Conservation (phyloP, 495 filamentous ascomycete genomes). For the Pseudotulostoma volvatum region DNA sequence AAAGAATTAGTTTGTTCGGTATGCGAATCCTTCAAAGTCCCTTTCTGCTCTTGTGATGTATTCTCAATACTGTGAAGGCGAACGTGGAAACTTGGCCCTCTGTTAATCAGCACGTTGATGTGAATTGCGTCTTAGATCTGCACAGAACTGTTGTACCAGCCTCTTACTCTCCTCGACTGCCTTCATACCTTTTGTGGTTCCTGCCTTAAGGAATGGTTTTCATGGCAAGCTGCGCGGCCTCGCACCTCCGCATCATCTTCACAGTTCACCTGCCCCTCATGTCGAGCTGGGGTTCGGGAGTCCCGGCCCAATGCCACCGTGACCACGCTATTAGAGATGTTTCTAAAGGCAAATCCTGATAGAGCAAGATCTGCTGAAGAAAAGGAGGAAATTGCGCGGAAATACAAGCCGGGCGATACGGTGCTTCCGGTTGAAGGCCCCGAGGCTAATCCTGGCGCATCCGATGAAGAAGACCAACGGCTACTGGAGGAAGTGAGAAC, state of each 20-base stretch:
- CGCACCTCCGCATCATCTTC: constrained; percentile 30
- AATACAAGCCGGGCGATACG: constrained; percentile 63
- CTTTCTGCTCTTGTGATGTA: constrained; percentile 4
- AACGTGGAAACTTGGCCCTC: constrained; percentile 6
- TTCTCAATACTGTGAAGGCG: constrained; percentile 4
- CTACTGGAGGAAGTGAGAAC: constrained; percentile 54
- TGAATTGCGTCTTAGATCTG: constrained; percentile 51
- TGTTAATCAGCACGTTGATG: constrained; percentile 1
- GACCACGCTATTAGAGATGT: constrained; percentile 59
- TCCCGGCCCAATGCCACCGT: constrained; percentile 74
- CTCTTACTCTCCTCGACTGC: constrained; percentile 90
- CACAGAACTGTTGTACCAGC: constrained; percentile 88
- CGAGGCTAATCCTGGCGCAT: constrained; percentile 4
- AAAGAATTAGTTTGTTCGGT: constrained; percentile 87
- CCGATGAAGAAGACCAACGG: constrained; percentile 49
- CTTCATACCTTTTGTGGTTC: constrained; percentile 94
- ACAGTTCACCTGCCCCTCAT: constrained; percentile 77
- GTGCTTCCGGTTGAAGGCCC: constrained; percentile 26
- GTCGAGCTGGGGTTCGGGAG: constrained; percentile 67
- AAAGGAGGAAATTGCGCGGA: constrained; percentile 47
- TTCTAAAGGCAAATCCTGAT: constrained; percentile 56
- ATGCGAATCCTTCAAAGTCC: constrained; percentile 20
- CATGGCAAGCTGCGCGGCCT: constrained; percentile 36
- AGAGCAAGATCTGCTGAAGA: constrained; percentile 48
- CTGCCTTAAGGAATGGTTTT: constrained; percentile 90